Conservation (phyloP, 2,329 filamentous ascomycete genomes). For the Aureobasidium namibiae region DNA sequence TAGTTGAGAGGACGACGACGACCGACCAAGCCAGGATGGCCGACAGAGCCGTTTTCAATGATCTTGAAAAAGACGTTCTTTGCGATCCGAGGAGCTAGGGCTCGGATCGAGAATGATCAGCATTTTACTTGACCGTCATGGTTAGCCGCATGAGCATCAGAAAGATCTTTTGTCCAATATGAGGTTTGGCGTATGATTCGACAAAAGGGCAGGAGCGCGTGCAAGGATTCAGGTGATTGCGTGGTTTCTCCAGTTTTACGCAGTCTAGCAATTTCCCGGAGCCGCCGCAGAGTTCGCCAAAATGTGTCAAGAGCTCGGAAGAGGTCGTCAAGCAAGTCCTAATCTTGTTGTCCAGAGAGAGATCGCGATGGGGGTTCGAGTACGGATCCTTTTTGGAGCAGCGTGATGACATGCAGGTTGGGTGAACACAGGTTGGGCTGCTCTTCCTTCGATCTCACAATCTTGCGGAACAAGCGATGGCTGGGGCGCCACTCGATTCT, state of each 20-base stretch:
- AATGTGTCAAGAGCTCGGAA: neutral
- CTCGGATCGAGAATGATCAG: conserved; percentile 8
- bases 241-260: conserved; percentile 9
- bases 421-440: neutral
- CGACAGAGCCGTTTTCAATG: conserved; percentile 2
- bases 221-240: conserved; percentile 3
- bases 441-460: neutral
- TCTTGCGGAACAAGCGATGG: conserved; percentile 11
- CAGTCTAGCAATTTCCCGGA: conserved; percentile 6
- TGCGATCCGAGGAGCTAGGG: conserved; percentile 7
- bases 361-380: neutral
- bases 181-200: neutral
- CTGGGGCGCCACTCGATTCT: conserved; percentile 4
- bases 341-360: neutral
- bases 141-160: conserved; percentile 5
- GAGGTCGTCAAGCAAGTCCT: neutral
- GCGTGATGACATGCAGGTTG: conserved; percentile 3
- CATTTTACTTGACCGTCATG: neutral
- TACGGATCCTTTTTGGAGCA: neutral
- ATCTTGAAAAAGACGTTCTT: neutral
- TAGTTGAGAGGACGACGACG: conserved; percentile 9
- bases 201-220: neutral
- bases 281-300: neutral
- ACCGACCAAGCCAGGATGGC: neutral
- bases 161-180: neutral